Base-by-base conservation (phyloP, 768 basidiomycete genomes). In the Mycena albidolilacea region DNA sequence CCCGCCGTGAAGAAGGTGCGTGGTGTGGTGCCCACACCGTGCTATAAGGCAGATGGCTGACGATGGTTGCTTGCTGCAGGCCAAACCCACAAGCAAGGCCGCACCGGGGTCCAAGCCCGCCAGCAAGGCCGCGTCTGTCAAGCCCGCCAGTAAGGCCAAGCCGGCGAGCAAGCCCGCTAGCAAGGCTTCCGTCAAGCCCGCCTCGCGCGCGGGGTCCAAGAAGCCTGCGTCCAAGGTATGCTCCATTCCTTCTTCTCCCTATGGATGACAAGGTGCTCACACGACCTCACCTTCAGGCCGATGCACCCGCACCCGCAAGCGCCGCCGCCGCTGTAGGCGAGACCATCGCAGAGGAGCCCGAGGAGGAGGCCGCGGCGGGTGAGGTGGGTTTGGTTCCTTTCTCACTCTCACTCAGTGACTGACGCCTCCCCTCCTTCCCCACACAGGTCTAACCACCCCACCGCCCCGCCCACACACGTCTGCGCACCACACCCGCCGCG, bases 1-100 rank as follows among this genome's bases (percentile, higher is more conserved):
- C 92, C 92, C 44, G 84, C 92, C 0, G 84, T 90, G 7, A 93
- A 94, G 84, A 93, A 90, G 87, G 93, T 90, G 59, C 3, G 59
- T 60, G 9, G 5, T 11, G 1, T 21, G 10, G n/a, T 14, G 39
- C 12, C 11, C 41, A 19, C 48, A 50, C 30, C 30, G 30, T 30
- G 23, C 23, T 23, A 2, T 23, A 2, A 23, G 23, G 23, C 2
- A 3, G 30, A 30, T 30, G 3, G 30, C 30, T 30, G 30, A 30
- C 30, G 7, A 9, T 57, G 55, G 37, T 15, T 14, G 15, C 30
- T 12, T 9, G 21, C 9, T 54, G 83, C 44, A 83, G 81, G 71
- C 78, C 43, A 81, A 83, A 74, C 82, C 83, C 30, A 59, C 85
- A 0, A 86, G 86, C 44, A 81, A 83, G 74, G 82, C 83, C 21